phyloP scores from a whole-genome alignment of 345 rosid species.

The Lenwebbia sp. region DNA sequence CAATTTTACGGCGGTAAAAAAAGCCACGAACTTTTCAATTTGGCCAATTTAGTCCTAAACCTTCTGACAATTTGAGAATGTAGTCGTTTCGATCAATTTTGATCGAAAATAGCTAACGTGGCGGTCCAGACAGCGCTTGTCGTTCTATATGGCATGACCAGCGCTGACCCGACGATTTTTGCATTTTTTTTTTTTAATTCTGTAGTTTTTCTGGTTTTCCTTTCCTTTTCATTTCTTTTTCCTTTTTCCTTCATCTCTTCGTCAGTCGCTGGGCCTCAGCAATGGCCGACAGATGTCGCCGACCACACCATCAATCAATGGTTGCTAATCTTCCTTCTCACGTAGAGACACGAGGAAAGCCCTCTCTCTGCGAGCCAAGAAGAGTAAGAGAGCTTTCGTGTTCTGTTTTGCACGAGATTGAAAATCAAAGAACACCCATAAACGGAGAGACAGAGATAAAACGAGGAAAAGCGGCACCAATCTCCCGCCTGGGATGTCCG shows the following conservation, averaged over 20 bases:
- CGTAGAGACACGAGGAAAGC: not conserved
- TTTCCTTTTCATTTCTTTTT: too few relatives aligned
- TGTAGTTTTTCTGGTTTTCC: too few relatives aligned
- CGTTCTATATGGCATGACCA: too few relatives aligned
- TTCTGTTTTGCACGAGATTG: not conserved
- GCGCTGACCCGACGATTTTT: too few relatives aligned
- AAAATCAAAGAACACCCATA: not conserved
- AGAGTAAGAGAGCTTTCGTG: not conserved
- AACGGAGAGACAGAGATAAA: not conserved
- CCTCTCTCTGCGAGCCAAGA: not conserved
- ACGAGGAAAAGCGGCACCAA: slow-evolving; percentile 54
- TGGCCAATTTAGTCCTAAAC: too few relatives aligned
- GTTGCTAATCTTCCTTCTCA: not conserved
- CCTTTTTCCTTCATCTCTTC: not conserved
- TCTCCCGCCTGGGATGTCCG: slow-evolving; percentile 83
- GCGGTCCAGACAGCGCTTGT: too few relatives aligned
- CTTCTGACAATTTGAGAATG: too few relatives aligned
- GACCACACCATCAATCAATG: not conserved
- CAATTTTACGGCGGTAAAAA: too few relatives aligned
- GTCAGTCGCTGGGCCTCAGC: not conserved
- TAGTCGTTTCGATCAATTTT: too few relatives aligned
- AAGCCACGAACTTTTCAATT: too few relatives aligned
- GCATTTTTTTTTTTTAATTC: too few relatives aligned
- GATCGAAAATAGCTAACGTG: too few relatives aligned
- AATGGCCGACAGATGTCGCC: not conserved